phyloP scores from a whole-genome alignment of 306 rosid species.

The Myrica gale region DNA sequence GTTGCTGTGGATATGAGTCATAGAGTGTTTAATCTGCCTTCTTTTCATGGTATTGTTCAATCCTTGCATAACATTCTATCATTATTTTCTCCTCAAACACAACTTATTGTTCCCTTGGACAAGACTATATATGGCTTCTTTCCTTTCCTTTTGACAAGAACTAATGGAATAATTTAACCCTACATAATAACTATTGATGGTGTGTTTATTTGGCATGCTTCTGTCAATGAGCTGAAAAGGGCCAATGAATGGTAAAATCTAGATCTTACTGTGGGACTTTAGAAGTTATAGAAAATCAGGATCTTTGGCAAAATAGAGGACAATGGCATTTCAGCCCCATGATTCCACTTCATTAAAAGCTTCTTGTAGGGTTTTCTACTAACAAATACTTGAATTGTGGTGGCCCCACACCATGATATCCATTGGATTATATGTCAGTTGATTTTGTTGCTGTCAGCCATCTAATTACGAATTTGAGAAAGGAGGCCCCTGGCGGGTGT shows the following conservation, averaged over 20 bases:
- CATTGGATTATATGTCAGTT: neutral
- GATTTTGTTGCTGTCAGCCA: neutral
- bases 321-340: neutral
- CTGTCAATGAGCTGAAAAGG: neutral
- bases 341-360: neutral
- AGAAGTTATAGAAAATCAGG: neutral
- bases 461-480: neutral
- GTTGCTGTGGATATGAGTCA: slow-evolving; percentile 79
- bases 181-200: neutral
- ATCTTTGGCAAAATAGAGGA: neutral
- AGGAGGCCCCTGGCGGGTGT: too few species aligned
- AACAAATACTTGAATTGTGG: neutral
- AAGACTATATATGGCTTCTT: neutral
- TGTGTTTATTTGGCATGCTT: neutral
- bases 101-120: neutral
- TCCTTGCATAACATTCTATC: slow-evolving; percentile 10
- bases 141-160: too few species aligned
- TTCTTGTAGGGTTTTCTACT: neutral
- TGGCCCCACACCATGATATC: neutral
- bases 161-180: too few species aligned
- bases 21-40: slow-evolving; percentile 77
- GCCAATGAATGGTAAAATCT: neutral
- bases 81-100: neutral
- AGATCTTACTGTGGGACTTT: neutral
- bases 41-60: slow-evolving; percentile 68